phyloP scores from a whole-genome alignment of 176 grass and related monocot species.

The Oryza meyeriana region DNA sequence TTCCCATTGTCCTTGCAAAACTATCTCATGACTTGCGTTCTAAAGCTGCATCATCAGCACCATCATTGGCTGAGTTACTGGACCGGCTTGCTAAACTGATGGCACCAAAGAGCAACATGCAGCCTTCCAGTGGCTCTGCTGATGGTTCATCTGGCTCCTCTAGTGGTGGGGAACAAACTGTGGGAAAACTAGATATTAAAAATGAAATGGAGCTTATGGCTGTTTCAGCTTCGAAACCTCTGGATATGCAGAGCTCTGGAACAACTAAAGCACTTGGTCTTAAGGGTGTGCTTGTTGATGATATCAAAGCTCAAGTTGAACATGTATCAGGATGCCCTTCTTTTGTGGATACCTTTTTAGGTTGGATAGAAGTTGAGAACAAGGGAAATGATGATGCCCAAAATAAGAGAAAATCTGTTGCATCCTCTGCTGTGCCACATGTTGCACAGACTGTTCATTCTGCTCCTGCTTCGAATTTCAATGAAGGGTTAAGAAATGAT shows the following conservation, averaged over 20 bases:
- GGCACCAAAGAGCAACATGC: slow-evolving; percentile 27
- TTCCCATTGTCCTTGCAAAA: slow-evolving; percentile 35
- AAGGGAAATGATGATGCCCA: slow-evolving; percentile 27
- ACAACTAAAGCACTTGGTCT: slow-evolving; percentile 24
- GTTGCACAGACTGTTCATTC: slow-evolving; percentile 11
- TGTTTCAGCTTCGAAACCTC: slow-evolving; percentile 21
- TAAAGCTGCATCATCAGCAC: slow-evolving; percentile 32
- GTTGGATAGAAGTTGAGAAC: slow-evolving; percentile 12
- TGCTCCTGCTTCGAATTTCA: neutral
- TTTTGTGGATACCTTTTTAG: slow-evolving; percentile 15
- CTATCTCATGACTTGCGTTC: slow-evolving; percentile 37
- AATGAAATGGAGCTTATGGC: neutral
- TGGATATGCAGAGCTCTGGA: neutral
- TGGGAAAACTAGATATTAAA: neutral
- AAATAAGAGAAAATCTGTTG: slow-evolving; percentile 36
- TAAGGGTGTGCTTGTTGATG: slow-evolving; percentile 29
- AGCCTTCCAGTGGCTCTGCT: slow-evolving; percentile 29
- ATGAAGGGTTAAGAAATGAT: neutral
- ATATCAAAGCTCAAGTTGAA: slow-evolving; percentile 18
- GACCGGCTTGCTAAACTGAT: slow-evolving; percentile 37
- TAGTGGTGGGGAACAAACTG: neutral
- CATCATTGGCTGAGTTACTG: slow-evolving; percentile 44
- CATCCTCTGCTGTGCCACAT: slow-evolving; percentile 2
- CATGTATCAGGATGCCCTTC: neutral
- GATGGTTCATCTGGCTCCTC: slow-evolving; percentile 31